A percentile compares a stretch with the other conserved stretches of the same genome.
phyloP scores from a whole-genome alignment of 2,329 filamentous ascomycete species.

The Neonectria neomacrospora region DNA sequence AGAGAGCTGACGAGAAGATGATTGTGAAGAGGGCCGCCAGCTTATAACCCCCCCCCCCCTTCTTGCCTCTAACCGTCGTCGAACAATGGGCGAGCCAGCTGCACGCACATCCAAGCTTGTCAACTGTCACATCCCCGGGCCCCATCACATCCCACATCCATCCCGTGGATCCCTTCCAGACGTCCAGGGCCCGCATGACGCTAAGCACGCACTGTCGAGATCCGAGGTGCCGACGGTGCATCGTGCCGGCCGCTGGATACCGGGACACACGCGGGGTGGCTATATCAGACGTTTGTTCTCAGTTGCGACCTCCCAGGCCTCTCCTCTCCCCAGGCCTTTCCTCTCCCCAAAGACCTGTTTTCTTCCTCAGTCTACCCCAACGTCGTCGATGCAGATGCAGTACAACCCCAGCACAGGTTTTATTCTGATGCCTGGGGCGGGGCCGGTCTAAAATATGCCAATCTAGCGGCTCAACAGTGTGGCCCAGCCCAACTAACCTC shows the following conservation, averaged over 20 bases:
- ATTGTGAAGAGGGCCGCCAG: background rate
- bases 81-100: background rate
- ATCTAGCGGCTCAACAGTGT: constrained; percentile 18
- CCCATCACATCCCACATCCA: constrained; percentile 19
- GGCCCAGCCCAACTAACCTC: background rate
- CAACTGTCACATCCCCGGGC: constrained; percentile 21
- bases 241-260: background rate
- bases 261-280: constrained; percentile 10
- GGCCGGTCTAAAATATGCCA: background rate
- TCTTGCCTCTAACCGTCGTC: background rate
- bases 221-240: constrained; percentile 15
- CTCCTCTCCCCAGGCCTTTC: background rate
- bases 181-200: constrained; percentile 16
- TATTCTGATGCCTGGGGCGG: constrained; percentile 24
- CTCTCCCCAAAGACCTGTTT: too few species aligned
- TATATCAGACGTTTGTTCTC: background rate
- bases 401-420: constrained; percentile 1
- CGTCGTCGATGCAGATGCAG: background rate
- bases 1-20: constrained; percentile 8
- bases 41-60: background rate
- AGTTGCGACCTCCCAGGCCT: background rate
- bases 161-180: constrained; percentile 30
- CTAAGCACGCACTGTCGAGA: constrained; percentile 19
- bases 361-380: background rate
- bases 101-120: constrained; percentile 16